Base-by-base conservation (phyloP, 2,329 filamentous ascomycete genomes). In the Microdochium nivale region DNA sequence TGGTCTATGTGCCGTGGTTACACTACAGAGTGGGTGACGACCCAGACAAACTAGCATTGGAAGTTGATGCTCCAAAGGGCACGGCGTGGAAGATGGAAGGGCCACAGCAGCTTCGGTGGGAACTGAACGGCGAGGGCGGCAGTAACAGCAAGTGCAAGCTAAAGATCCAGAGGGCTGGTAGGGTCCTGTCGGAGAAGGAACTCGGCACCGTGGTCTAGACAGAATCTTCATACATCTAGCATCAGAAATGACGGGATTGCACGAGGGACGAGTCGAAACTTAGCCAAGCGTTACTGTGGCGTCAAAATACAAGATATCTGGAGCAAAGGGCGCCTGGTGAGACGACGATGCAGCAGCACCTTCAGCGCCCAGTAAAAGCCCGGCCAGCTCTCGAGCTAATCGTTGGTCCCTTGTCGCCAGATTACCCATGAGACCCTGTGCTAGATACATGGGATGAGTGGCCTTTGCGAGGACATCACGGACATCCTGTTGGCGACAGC, bases 1-100 rank as follows among this genome's bases (percentile, higher is more conserved):
- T 47, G 11, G 27, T 58, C 10, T 57, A 56, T 40, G 48, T 58
- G n/a, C 56, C 56, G 14, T 58, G 56, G 56, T 47, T 57, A 25
- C 55, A 57, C 40, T 58, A 58, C 50, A 46, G 55, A 24, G n/a
- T 48, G 23, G 51, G 47, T 23, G 55, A 55, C 16, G 49, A 49
- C 11, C 35, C 48, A 19, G 53, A 55, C 27, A 50, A 49, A 16
- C 46, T 56, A 4, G 52, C 14, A 21, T n/a, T 57, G 25, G 43
- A 51, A 3, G 51, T 55, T 4, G 33, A 25, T 13, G 24, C 50
- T 2, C 51, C 50, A 2, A 50, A 50, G 25, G 55, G 55, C 10
- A 40, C 48, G 8, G 52, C 46, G 46, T 51, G 48, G 32, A 9
- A 52, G 13, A 40, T 48, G 14, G 49, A 48, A 14, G 46, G 25